Conservation (phyloP, 2,329 filamentous ascomycete genomes). For the Periconia sp. region DNA sequence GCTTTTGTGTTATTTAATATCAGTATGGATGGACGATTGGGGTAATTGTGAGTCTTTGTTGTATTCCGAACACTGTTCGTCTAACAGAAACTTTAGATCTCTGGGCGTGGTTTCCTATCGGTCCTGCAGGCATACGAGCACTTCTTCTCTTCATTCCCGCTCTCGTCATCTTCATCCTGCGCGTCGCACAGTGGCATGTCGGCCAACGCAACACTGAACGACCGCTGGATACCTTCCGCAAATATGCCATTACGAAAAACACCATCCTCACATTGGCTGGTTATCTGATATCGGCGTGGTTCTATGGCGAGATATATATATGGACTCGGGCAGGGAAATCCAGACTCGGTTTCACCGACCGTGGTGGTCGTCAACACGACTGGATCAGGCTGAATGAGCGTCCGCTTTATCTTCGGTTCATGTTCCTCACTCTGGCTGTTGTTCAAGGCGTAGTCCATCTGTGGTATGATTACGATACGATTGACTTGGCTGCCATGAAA, state of each 20-base stretch:
- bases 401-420: conserved; percentile 75
- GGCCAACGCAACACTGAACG: conserved; percentile 66
- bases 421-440: conserved; percentile 68
- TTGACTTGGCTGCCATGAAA: conserved; percentile 52
- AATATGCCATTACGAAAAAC: conserved; percentile 59
- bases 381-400: conserved; percentile 81
- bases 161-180: conserved; percentile 78
- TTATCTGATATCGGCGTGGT: conserved; percentile 75
- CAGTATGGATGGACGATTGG: conserved; percentile 68
- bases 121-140: conserved; percentile 72
- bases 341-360: conserved; percentile 73
- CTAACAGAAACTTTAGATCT: conserved; percentile 58
- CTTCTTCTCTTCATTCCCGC: conserved; percentile 74
- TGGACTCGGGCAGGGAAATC: conserved; percentile 64
- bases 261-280: conserved; percentile 72
- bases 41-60: conserved; percentile 59
- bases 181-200: conserved; percentile 77
- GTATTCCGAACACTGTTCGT: background rate
- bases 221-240: conserved; percentile 64
- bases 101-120: conserved; percentile 86
- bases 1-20: conserved; percentile 70
- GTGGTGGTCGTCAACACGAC: conserved; percentile 65
- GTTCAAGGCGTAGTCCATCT: conserved; percentile 72
- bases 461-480: conserved; percentile 70
- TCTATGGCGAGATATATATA: conserved; percentile 81